Percentiles rank a stretch among this genome's conserved stretches.
phyloP scores from a whole-genome alignment of 2,329 filamentous ascomycete species.

The Penicillium sp. region DNA sequence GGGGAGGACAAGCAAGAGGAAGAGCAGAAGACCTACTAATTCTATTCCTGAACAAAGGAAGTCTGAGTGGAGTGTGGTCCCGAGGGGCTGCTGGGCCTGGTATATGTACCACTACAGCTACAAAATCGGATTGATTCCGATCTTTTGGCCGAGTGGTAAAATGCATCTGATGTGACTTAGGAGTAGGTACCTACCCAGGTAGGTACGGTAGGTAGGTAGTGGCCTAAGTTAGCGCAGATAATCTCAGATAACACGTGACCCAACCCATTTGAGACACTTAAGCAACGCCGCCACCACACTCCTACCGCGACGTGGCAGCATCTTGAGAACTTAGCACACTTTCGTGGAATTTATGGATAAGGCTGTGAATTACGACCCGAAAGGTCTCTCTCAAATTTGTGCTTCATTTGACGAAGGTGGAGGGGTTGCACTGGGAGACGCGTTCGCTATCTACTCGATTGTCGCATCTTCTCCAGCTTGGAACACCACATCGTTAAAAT shows the following conservation, averaged over 20 bases:
- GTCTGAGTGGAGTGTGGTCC: no score
- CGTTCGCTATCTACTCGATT: conserved; percentile 11
- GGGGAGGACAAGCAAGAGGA: no score
- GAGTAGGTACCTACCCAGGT: no score
- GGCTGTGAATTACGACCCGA: background rate
- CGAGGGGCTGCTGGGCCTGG: no score
- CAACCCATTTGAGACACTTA: background rate
- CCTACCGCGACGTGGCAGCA: background rate
- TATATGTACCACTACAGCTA: no score
- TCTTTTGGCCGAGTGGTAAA: no score
- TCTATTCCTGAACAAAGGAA: no score
- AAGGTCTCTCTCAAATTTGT: background rate
- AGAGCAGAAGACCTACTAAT: no score
- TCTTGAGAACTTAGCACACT: background rate
- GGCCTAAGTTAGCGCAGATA: no score
- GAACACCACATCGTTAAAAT: background rate
- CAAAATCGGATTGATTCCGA: no score
- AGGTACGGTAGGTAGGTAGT: no score
- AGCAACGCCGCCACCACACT: background rate
- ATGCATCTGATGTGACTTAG: no score
- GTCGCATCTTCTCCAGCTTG: background rate
- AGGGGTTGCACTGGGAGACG: conserved; percentile 6
- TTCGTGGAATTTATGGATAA: background rate
- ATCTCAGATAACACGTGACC: background rate
- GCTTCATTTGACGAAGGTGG: conserved; percentile 5